Conservation (phyloP, 495 filamentous ascomycete genomes). For the Podospora fimiseda region DNA sequence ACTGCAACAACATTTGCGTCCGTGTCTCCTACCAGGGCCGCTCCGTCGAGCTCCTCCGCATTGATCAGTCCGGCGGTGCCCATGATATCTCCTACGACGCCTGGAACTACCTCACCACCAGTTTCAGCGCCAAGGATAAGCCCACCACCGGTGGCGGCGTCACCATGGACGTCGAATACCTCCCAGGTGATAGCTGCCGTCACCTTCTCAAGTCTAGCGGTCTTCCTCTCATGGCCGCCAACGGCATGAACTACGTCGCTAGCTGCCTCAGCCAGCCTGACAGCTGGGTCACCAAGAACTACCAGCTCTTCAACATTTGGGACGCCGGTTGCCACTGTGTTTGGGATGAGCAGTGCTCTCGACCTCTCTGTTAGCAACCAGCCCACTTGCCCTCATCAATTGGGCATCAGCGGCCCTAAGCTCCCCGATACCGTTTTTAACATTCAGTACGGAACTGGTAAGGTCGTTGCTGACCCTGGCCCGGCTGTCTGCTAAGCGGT, state of each 20-base stretch:
- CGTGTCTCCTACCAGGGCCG: conserved; percentile 30
- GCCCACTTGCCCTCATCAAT: conserved; percentile 27
- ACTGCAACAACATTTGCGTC: conserved; percentile 41
- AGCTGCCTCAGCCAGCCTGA: conserved; percentile 30
- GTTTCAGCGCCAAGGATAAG: conserved; percentile 23
- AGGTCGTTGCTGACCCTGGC: neutral
- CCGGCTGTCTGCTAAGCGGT: neutral
- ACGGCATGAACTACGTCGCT: conserved; percentile 38
- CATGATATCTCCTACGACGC: conserved; percentile 42
- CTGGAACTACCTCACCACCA: conserved; percentile 37
- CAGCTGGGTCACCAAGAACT: conserved; percentile 32
- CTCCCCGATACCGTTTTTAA: conserved; percentile 27
- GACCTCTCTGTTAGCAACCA: conserved; percentile 33
- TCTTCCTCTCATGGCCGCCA: conserved; percentile 36
- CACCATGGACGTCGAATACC: conserved; percentile 28
- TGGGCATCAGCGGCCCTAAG: conserved; percentile 17
- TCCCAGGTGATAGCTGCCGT: conserved; percentile 28
- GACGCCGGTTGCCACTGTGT: conserved; percentile 32
- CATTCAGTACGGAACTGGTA: conserved; percentile 31
- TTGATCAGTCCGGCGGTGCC: conserved; percentile 37
- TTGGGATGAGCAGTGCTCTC: conserved; percentile 34
- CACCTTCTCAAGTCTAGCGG: conserved; percentile 21
- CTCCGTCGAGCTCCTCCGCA: conserved; percentile 33
- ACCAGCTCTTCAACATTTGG: conserved; percentile 32
- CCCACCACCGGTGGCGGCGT: conserved; percentile 32